These are phyloP conservation scores for Microbotryum lychnidis-dioicae DNA, from an alignment of 1,284 basidiomycete genomes.

Conservation along the genomic window DNA sequence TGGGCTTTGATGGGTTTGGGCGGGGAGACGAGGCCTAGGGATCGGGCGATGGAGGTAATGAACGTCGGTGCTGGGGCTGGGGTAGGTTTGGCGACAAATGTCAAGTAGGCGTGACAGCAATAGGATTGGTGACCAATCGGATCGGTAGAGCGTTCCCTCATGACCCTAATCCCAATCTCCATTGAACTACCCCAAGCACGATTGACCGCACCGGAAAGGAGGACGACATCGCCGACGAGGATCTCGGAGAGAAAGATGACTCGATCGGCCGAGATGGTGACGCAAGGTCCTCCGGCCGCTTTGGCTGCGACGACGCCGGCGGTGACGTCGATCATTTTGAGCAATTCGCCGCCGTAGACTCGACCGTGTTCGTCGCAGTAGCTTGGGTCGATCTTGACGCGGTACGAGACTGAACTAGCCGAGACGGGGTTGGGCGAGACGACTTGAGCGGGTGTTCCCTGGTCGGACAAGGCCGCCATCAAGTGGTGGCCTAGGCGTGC, in stretches of 20 bases:
- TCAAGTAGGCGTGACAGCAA: conserved; percentile 42
- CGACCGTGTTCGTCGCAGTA: conserved; percentile 34
- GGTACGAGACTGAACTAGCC: conserved; percentile 12
- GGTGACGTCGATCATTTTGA: conserved; percentile 42
- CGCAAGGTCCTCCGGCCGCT: conserved; percentile 38
- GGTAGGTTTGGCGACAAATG: conserved; percentile 38
- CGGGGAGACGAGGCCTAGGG: conserved; percentile 27
- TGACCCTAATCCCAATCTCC: conserved; percentile 41
- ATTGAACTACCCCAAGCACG: conserved; percentile 40
- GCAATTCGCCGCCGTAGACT: conserved; percentile 40
- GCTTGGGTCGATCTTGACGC: conserved; percentile 14
- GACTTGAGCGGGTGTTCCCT: no score
- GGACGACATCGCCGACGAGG: conserved; percentile 35
- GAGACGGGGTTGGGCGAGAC: conserved; percentile 1
- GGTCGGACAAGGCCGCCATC: no score
- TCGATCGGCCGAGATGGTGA: conserved; percentile 41
- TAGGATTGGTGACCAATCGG: conserved; percentile 34
- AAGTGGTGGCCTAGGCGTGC: no score
- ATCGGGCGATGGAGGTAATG: conserved; percentile 11
- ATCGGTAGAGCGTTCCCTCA: conserved; percentile 33
- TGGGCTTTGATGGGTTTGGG: conserved; percentile 23
- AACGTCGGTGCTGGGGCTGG: conserved; percentile 5
- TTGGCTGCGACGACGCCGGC: conserved; percentile 41
- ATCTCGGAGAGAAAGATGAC: conserved; percentile 32
- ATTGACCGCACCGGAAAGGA: conserved; percentile 40